These are phyloP conservation scores for Symmetrospora coprosmae DNA, from an alignment of 768 basidiomycete genomes.

Conservation along the genomic window DNA sequence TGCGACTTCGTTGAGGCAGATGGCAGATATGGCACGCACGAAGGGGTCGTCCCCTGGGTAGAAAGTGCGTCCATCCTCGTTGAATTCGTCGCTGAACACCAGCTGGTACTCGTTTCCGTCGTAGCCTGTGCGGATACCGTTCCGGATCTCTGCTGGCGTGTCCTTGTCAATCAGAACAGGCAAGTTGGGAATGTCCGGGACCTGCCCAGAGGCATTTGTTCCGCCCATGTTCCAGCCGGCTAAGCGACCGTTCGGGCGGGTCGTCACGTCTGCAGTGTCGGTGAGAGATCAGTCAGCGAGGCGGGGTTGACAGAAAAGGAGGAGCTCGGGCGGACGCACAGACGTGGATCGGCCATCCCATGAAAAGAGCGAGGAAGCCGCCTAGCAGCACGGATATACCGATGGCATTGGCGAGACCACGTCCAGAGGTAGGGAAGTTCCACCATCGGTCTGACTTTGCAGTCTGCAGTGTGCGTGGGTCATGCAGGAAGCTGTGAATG, in stretches of 20 bases:
- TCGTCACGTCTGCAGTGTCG: neutral
- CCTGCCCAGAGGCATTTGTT: constrained; percentile 73
- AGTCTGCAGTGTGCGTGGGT: constrained; percentile 14
- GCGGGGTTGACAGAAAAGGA: neutral
- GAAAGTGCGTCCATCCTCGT: constrained; percentile 50
- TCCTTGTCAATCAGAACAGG: constrained; percentile 59
- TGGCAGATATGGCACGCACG: constrained; percentile 14
- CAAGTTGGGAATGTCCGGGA: constrained; percentile 57
- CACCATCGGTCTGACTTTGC: constrained; percentile 19
- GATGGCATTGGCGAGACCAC: constrained; percentile 67
- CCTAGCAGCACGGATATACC: constrained; percentile 57
- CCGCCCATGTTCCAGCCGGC: constrained; percentile 75
- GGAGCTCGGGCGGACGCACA: neutral
- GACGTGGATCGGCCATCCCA: constrained; percentile 60
- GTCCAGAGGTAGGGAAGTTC: constrained; percentile 39
- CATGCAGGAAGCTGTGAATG: constrained; percentile 15
- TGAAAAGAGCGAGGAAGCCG: constrained; percentile 66
- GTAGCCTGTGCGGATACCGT: constrained; percentile 38
- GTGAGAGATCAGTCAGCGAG: too few species aligned
- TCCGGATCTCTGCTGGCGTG: constrained; percentile 44
- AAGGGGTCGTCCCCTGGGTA: constrained; percentile 58
- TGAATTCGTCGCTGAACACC: constrained; percentile 76
- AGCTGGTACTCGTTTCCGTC: constrained; percentile 68
- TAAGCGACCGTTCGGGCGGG: too few species aligned
- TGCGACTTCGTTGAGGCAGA: neutral